Percentiles rank a stretch among this genome's conserved stretches.
phyloP scores from a whole-genome alignment of 2,329 filamentous ascomycete genomes.

The Neonectria ditissima region DNA sequence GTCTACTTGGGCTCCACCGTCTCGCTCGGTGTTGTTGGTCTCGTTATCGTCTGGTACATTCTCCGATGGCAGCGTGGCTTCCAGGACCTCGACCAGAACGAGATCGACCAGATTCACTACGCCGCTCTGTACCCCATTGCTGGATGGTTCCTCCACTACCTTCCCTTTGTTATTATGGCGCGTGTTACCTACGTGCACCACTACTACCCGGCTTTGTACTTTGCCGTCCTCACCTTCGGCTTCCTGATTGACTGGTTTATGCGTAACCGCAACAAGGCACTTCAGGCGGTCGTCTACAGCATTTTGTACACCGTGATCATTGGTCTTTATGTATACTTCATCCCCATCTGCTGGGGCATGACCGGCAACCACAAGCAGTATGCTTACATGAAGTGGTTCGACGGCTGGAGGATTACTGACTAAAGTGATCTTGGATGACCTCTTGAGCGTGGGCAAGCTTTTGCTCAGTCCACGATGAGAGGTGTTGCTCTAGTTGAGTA shows the following conservation, averaged over 20 bases:
- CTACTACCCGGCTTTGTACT: conserved; percentile 98
- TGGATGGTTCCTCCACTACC: conserved; percentile 96
- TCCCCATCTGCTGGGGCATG: conserved; percentile 97
- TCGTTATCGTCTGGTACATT: conserved; percentile 84
- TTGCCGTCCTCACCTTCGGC: conserved; percentile 89
- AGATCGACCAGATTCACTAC: conserved; percentile 96
- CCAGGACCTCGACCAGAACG: conserved; percentile 79
- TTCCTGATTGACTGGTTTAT: conserved; percentile 91
- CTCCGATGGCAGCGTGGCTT: conserved; percentile 97
- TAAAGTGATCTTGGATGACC: conserved; percentile 37
- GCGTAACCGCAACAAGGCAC: conserved; percentile 70
- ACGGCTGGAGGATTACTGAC: conserved; percentile 85
- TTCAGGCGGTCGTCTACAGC: conserved; percentile 78
- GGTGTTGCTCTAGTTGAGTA: conserved; percentile 28
- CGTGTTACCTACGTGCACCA: conserved; percentile 99
- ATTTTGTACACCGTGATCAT: conserved; percentile 80
- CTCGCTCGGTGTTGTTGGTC: conserved; percentile 77
- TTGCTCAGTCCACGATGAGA: conserved; percentile 27
- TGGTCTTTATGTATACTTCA: conserved; percentile 88
- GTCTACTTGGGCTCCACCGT: conserved; percentile 96
- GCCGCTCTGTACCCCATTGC: conserved; percentile 89
- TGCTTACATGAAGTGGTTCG: conserved; percentile 93
- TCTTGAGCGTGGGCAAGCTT: conserved; percentile 22
- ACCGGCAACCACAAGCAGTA: conserved; percentile 85
- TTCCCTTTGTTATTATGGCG: conserved; percentile 97